Percentiles rank a stretch among this genome's conserved stretches.
Evolutionary conservation across 805 yeast genomes (phyloP).

Genomic region (Pichia heedii): DNA sequence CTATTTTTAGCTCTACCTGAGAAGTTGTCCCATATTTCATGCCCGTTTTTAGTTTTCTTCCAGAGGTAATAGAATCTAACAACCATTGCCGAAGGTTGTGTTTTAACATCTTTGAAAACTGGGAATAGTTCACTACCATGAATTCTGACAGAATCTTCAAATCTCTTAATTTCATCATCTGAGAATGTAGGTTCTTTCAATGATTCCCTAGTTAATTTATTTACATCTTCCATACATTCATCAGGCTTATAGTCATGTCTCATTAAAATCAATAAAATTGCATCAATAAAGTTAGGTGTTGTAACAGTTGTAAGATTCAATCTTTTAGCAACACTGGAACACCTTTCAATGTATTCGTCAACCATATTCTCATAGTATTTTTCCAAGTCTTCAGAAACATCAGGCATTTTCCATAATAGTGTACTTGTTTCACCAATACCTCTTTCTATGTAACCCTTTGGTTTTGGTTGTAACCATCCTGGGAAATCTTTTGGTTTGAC

Average conservation of each 20-base stretch:
- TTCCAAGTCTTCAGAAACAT: background rate
- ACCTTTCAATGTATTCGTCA: slow-evolving; percentile 45
- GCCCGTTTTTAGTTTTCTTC: slow-evolving; percentile 80
- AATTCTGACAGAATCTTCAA: slow-evolving; percentile 65
- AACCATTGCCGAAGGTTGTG: slow-evolving; percentile 67
- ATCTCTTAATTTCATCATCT: slow-evolving; percentile 50
- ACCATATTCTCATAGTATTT: slow-evolving; percentile 12
- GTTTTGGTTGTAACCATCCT: slow-evolving; percentile 70
- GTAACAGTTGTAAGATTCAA: slow-evolving; percentile 43
- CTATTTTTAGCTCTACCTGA: slow-evolving; percentile 63
- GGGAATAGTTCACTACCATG: slow-evolving; percentile 76
- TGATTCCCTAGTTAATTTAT: slow-evolving; percentile 42
- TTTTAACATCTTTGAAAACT: slow-evolving; percentile 59
- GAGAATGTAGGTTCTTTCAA: slow-evolving; percentile 74
- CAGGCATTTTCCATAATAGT: slow-evolving; percentile 55
- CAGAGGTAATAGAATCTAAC: slow-evolving; percentile 85
- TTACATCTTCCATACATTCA: slow-evolving; percentile 38
- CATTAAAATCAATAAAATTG: slow-evolving; percentile 48
- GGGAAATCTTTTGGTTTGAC: slow-evolving; percentile 43
- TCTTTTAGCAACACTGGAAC: slow-evolving; percentile 47
- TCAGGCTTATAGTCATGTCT: slow-evolving; percentile 41
- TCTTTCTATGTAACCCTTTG: slow-evolving; percentile 75
- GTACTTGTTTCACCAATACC: slow-evolving; percentile 64
- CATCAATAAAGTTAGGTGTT: slow-evolving; percentile 80
- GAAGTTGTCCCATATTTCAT: slow-evolving; percentile 71